Conservation (phyloP, 208 protist genomes). For the Leishmania aethiopica region DNA sequence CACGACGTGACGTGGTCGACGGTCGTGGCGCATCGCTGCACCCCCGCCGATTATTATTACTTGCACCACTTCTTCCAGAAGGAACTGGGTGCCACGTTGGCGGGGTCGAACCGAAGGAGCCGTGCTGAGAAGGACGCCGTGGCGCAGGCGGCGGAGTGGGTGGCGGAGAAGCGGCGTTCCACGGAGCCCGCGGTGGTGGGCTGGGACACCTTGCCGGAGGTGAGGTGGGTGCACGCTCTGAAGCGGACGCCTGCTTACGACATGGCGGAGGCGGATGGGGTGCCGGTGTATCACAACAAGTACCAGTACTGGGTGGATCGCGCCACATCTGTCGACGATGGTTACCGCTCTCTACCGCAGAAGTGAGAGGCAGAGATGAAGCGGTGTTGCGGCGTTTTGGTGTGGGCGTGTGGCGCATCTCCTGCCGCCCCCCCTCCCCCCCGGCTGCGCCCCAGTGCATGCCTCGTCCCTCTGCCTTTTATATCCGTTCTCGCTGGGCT, state of each 20-base stretch:
- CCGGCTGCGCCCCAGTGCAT: no score
- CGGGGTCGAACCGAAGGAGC: neutral
- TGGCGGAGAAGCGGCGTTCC: neutral
- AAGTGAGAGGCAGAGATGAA: neutral
- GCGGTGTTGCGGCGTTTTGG: neutral
- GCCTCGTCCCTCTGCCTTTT: no score
- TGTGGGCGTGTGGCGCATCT: no score
- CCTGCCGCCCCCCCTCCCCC: no score
- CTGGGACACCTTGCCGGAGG: conserved; percentile 2
- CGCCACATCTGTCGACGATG: neutral
- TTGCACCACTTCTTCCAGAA: conserved; percentile 19
- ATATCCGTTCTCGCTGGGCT: no score
- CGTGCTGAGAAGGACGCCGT: neutral
- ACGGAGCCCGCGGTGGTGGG: conserved; percentile 4
- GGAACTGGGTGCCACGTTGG: neutral
- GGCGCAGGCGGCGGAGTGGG: conserved; percentile 3
- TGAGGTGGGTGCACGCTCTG: neutral
- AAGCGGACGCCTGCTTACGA: neutral
- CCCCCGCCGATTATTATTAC: conserved; percentile 10
- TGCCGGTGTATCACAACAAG: conserved; percentile 12
- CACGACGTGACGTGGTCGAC: conserved; percentile 19
- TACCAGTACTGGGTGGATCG: neutral
- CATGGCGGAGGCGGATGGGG: conserved; percentile 1
- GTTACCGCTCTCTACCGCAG: neutral
- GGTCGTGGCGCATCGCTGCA: conserved; percentile 23